Evolutionary conservation across 2,329 filamentous ascomycete species (phyloP), one percentile per base, ranked within the genome.

Genomic region (Rutstroemia sydowiana): DNA sequence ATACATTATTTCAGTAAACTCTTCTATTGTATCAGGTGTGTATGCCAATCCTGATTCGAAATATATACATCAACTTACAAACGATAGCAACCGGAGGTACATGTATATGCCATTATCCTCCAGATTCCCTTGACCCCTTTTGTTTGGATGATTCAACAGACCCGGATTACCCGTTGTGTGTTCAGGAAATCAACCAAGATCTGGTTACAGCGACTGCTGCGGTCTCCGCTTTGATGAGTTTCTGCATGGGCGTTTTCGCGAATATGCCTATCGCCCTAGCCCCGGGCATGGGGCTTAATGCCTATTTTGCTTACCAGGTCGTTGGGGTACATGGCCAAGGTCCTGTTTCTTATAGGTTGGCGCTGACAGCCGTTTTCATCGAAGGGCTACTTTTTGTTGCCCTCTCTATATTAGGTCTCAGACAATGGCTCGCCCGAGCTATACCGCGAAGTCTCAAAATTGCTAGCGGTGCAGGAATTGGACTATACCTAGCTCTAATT

Each of bases 391-490:
- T 95, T 56, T 95, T 95, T 70, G 80, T 95, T 46, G 86, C 73
- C 1, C 76, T 95, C 37, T 89, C 89, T 1, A 66, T 95, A 32
- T 75, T 91, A 48, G 89, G 89, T 34, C 77, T 95, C 71, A 84
- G 89, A 13, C 89, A 95, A 67, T 95, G 88, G 88, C 79, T 95
- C 23, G 89, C 89, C 16, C 82, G 88, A 59, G 84, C 86, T 40
- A 89, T 95, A 57, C 89, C 89, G 1, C 78, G 81, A 37, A 89
- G 85, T 51, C 91, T 95, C 71, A 95, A 95, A 70, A 81, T 93
- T 51, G 88, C 88, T 13, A 92, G 87, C 14, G 87, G 87, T 57
- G 87, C 88, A 48, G 89, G 89, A 54, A 95, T 95, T 58, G 89
- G 89, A 20, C 74, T 95, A 1, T 95, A 92, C 67, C 75, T 65